Evolutionary conservation across 2,329 filamentous ascomycete species (phyloP), one percentile per base, ranked within the genome.

Genomic region (Scedosporium apiospermum): DNA sequence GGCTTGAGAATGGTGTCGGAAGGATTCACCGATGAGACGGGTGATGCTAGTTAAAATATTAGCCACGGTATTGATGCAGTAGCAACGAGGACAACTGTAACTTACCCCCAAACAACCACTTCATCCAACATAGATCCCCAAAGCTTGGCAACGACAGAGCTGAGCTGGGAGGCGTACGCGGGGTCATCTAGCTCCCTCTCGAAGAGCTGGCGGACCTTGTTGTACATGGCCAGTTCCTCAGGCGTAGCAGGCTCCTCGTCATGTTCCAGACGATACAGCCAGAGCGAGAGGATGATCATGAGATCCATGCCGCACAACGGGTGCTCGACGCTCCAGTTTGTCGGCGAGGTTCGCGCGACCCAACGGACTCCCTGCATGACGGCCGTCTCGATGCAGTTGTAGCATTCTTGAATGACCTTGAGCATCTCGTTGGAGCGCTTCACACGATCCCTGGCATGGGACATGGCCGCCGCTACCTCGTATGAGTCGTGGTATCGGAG

Each of bases 81-180:
- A 46, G 14, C 7, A 61, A 60, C 34, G 27, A 53, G 53, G 16
- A 14, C 55, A 16, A 44, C 4, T 23, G 62, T 58, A 61, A 89
- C 92, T 86, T 88, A 96, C 92, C 95, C 95, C 95, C 95, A 98
- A 65, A 99, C 95, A 68, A 98, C 93, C 66, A 98, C 95, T 77
- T 97, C 95, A 73, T 98, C 95, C 67, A 98, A 87, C 89, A 98
- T 97, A 66, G 91, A 93, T 69, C 93, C 95, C 95, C 95, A 99
- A 57, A 98, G 86, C 70, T 91, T 87, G 66, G 93, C 93, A 53
- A 99, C 93, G 61, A 91, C 91, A n/a, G 93, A 95, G 79, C 93
- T 97, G 68, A 99, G 80, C 73, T 96, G 93, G 61, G 87, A 82
- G 66, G 88, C 88, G 73, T 91, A 91, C 26, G 86, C 82, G 70